Evolutionary conservation across 345 rosid species (phyloP).

Genomic region (Lagerstroemia speciosa): DNA sequence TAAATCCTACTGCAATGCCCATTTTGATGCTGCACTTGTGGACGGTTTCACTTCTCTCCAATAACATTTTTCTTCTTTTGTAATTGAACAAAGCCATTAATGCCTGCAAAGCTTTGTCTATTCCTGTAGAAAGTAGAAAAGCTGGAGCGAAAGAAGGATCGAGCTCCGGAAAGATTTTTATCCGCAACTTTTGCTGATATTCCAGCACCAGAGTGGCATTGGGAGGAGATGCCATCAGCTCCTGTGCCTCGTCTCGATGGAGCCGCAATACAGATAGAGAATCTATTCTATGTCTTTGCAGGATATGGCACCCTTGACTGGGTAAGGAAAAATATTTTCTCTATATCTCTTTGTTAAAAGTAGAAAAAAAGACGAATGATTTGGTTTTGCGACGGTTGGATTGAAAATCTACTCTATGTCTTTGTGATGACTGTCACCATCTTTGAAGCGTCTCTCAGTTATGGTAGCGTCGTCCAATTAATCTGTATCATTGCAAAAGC

Average conservation of each 20-base stretch:
- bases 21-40: neutral
- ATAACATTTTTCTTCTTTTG: neutral
- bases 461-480: too few relatives aligned
- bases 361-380: neutral
- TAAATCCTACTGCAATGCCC: neutral
- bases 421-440: too few relatives aligned
- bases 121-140: constrained; percentile 26
- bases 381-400: too few relatives aligned
- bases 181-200: constrained; percentile 70
- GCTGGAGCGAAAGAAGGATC: constrained; percentile 10
- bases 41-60: neutral
- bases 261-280: constrained; percentile 53
- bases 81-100: neutral
- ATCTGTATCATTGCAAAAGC: neutral
- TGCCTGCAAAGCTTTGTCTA: neutral
- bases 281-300: constrained; percentile 58
- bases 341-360: neutral
- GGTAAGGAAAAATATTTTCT: constrained; percentile 24
- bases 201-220: constrained; percentile 57
- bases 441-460: neutral
- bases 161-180: constrained; percentile 19
- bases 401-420: too few relatives aligned
- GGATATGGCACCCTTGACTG: constrained; percentile 61
- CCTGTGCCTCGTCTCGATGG: constrained; percentile 92
- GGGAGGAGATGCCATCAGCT: constrained; percentile 74